Evolutionary conservation across 345 rosid genomes (phyloP), one percentile per base, ranked within the genome.

Genomic region (Lepidium didymum): DNA sequence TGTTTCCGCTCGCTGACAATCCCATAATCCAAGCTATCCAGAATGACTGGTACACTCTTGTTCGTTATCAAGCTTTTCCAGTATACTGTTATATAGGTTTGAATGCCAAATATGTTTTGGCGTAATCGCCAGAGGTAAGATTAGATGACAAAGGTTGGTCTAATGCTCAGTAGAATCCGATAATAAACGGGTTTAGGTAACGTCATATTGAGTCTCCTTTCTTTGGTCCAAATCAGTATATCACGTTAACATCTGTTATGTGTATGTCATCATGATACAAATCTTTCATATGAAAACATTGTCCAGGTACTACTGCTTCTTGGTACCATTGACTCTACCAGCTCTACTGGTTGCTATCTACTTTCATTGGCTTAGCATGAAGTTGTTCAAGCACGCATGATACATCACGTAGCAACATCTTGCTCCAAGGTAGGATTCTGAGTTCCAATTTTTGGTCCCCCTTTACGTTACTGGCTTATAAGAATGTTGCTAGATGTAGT

Each of bases 321-420:
- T 91, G 87, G 87, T 87, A 44, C 99, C 97, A n/a, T 78, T 89
- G 82, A 94, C 97, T 56, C 78, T 91, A 31, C 95, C 96, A 0
- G 70, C 87, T 59, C 65, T 86, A 5, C 74, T 89, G 70, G 81
- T 82, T 31, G 87, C 86, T 41, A 83, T 84, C 35, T 91, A 91
- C 71, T 90, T 88, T 49, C 94, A 90, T n/a, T 92, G 93, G 97
- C 87, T 92, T 35, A 88, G 94, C 80, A 92, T 19, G 40, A 43
- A 43, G 23, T 21, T 21, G 23, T 90, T 92, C 77, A 92, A 86
- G 79, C 97, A 92, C 41, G 92, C 96, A 4, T 92, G 81, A 86
- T 59, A 18, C 61, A 5, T 55, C 38, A 34, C 23, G 7, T 43
- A 11, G 12, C 54, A 61, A 44, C 18, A 34, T 62, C 38, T 15